Conservation (phyloP, 2,329 filamentous ascomycete species). For the Cryoendolithus antarcticus region DNA sequence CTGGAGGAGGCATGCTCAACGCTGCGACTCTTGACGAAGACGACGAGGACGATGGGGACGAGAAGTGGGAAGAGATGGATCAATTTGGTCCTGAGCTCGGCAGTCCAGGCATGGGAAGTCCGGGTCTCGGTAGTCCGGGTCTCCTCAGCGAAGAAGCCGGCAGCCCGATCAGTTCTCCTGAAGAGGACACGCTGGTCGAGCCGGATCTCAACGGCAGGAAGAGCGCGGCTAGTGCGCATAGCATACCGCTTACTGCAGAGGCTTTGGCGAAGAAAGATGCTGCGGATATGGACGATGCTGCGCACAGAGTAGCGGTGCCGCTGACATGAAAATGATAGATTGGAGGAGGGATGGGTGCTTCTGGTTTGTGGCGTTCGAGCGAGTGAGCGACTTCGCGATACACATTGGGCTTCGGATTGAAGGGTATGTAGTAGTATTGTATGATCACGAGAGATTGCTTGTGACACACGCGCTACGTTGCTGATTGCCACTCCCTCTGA, state of each 20-base stretch:
- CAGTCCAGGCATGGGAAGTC: slow-evolving; percentile 1
- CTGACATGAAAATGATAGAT: too few relatives aligned
- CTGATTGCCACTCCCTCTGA: too few relatives aligned
- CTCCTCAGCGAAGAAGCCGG: not conserved
- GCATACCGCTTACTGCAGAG: slow-evolving; percentile 16
- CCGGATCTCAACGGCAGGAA: not conserved
- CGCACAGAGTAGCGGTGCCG: not conserved
- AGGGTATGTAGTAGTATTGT: too few relatives aligned
- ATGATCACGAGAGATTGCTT: too few relatives aligned
- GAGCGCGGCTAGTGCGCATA: not conserved
- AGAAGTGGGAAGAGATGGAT: slow-evolving; percentile 14
- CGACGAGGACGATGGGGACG: slow-evolving; percentile 11
- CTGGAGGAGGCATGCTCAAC: slow-evolving; percentile 2
- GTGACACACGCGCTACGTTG: too few relatives aligned
- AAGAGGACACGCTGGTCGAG: not conserved
- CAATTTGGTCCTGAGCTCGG: slow-evolving; percentile 18
- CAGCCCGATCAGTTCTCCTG: not conserved
- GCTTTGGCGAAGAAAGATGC: slow-evolving; percentile 19
- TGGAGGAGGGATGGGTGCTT: too few relatives aligned
- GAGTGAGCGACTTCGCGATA: too few relatives aligned
- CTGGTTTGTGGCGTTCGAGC: too few relatives aligned
- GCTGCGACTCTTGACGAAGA: slow-evolving; percentile 4
- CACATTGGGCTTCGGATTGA: too few relatives aligned
- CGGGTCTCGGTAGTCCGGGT: not conserved
- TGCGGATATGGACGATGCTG: slow-evolving; percentile 10